phyloP scores from a whole-genome alignment of 768 basidiomycete species.

The Hygrophoropsis aurantiaca region DNA sequence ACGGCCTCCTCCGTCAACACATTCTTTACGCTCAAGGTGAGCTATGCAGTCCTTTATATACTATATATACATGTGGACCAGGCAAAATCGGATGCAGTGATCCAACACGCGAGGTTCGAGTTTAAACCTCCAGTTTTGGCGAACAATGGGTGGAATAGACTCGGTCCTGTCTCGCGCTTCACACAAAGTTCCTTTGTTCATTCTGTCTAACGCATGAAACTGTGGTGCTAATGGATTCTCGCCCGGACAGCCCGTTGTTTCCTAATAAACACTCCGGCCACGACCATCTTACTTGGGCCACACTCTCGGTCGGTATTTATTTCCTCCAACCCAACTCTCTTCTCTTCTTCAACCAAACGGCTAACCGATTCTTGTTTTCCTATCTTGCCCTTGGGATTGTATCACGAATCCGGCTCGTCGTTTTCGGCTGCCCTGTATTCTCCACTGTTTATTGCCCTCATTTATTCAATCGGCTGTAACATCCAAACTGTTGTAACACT shows the following conservation, averaged over 20 bases:
- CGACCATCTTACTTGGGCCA: slow-evolving; percentile 20
- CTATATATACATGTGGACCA: slow-evolving; percentile 5
- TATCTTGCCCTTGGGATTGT: slow-evolving; percentile 2
- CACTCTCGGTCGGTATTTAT: slow-evolving; percentile 28
- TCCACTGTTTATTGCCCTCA: slow-evolving; percentile 17
- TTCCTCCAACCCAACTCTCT: slow-evolving; percentile 5
- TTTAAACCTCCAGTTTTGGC: slow-evolving; percentile 17
- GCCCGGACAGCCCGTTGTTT: slow-evolving; percentile 21
- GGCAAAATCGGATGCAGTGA: slow-evolving; percentile 4
- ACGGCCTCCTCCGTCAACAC: slow-evolving; percentile 72
- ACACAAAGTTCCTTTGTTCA: slow-evolving; percentile 17
- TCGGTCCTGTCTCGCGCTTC: slow-evolving; percentile 10
- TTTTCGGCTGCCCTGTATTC: slow-evolving; percentile 13
- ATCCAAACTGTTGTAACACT: slow-evolving; percentile 3
- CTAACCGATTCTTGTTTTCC: slow-evolving; percentile 11
- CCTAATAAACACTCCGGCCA: slow-evolving; percentile 14
- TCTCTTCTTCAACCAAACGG: not conserved
- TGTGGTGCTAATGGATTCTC: slow-evolving; percentile 16
- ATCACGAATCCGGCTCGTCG: not conserved
- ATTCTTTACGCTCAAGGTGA: slow-evolving; percentile 59
- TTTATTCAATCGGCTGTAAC: slow-evolving; percentile 19
- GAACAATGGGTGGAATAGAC: slow-evolving; percentile 19
- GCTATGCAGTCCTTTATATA: slow-evolving; percentile 21
- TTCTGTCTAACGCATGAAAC: slow-evolving; percentile 1
- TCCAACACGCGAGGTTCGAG: slow-evolving; percentile 25